phyloP scores from a whole-genome alignment of 495 filamentous ascomycete genomes.

The Podospora pseudoanserina region DNA sequence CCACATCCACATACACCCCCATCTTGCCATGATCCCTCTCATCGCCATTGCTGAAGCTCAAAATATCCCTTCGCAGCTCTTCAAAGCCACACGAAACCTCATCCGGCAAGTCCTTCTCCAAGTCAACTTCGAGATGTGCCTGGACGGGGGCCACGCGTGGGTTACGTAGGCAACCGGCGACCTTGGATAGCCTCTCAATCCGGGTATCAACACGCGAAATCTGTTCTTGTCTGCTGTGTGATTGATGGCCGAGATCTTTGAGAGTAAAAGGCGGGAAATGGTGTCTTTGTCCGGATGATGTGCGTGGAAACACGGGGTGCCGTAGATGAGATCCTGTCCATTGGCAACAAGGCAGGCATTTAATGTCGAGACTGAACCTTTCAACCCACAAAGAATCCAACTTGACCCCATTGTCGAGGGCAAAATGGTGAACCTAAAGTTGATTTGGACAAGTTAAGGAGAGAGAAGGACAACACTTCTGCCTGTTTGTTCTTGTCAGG shows the following conservation, averaged over 20 bases:
- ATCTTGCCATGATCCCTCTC: neutral
- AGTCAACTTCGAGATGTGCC: neutral
- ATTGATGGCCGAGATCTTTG: neutral
- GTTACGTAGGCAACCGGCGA: neutral
- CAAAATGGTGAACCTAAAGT: too few relatives aligned
- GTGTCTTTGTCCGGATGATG: neutral
- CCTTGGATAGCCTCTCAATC: neutral
- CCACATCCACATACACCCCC: neutral
- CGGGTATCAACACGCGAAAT: neutral
- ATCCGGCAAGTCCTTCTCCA: neutral
- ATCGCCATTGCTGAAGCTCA: neutral
- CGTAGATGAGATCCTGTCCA: neutral
- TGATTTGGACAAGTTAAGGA: too few relatives aligned
- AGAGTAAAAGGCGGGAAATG: neutral
- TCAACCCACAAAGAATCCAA: neutral
- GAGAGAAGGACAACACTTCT: too few relatives aligned
- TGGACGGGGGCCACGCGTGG: neutral
- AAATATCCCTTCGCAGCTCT: neutral
- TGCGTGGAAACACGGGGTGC: too few relatives aligned
- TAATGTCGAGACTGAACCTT: neutral
- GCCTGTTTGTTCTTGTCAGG: neutral
- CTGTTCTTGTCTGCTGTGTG: neutral
- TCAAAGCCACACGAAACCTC: neutral
- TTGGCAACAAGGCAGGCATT: neutral
- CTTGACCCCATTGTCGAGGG: neutral